These are phyloP conservation scores for Umbilicaria muhlenbergii DNA, from an alignment of 495 filamentous ascomycete species.

Conservation along the genomic window DNA sequence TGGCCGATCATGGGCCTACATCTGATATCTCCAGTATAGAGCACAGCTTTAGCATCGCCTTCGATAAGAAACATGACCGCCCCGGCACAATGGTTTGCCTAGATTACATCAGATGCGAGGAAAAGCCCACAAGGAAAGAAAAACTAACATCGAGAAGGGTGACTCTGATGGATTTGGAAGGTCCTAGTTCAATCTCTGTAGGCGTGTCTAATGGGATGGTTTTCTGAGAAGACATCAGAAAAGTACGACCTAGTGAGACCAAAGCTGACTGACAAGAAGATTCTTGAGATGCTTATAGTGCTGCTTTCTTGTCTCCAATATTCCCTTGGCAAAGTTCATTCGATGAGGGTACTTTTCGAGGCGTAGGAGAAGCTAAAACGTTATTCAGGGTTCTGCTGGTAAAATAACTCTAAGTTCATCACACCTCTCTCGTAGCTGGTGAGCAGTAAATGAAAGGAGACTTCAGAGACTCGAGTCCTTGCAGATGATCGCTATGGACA, in stretches of 20 bases:
- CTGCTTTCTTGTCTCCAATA: constrained; percentile 52
- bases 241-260: background rate
- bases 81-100: constrained; percentile 76
- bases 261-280: constrained; percentile 32
- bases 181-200: constrained; percentile 57
- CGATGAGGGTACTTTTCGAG: constrained; percentile 66
- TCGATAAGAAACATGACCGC: constrained; percentile 94
- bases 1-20: constrained; percentile 26
- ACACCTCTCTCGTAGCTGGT: constrained; percentile 60
- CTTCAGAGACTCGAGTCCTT: constrained; percentile 60
- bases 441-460: constrained; percentile 86
- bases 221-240: constrained; percentile 32
- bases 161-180: constrained; percentile 50
- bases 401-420: background rate
- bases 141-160: constrained; percentile 58
- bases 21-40: constrained; percentile 91
- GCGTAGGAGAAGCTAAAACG: constrained; percentile 40
- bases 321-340: constrained; percentile 63
- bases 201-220: constrained; percentile 76
- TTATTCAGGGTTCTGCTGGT: constrained; percentile 1
- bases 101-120: background rate
- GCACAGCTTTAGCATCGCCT: constrained; percentile 51
- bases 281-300: constrained; percentile 62
- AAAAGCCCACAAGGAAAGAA: background rate
- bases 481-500: constrained; percentile 83